Base-by-base conservation (phyloP, 2,329 filamentous ascomycete species). In the Diaporthe sp. region DNA sequence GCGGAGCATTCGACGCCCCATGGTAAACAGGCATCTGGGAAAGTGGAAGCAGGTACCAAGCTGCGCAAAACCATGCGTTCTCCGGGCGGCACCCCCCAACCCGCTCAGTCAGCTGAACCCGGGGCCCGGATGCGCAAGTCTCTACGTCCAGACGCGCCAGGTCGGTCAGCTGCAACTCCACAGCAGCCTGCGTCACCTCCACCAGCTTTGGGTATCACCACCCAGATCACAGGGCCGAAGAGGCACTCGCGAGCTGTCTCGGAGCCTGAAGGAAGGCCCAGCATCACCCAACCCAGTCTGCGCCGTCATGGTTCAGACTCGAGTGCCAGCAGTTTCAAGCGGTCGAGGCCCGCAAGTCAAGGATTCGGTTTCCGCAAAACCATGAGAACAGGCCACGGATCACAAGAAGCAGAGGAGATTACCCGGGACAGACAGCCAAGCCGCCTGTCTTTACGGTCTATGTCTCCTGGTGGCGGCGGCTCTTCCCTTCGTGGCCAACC, bases 311-410 rank as follows among this genome's bases (percentile, higher is more conserved):
- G 85, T 25, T 94, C 92, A 0, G 91, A 92, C 78, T 92, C 90
- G 39, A 95, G 93, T 80, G 92, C 94, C 60, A 98, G 94, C 84
- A 98, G 95, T 82, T 98, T 98, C 86, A 93, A 91, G 81, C 92
- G 94, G 39, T 84, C 87, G 58, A 89, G 90, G 76, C 85, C 88
- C 51, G 81, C 83, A 8, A 84, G 84, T 55, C 84, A 87, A 58
- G 87, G 88, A 0, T 89, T 91, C 72, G 89, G 86, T 1, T 94
- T 98, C 87, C 92, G 92, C 75, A 89, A 88, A 71, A 95, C 94
- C 2, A 94, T 98, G 94, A 90, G 95, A 84, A 37, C 81, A 84
- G 37, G 82, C 86, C 28, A 82, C 85, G 22, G 78, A 81, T 9
- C 47, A 9, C 63, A 51, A 34, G 72, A 75, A 4, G 70, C 73